Evolutionary conservation across 352 stramenopile genomes (phyloP).

Genomic region (Phytophthora constricta): DNA sequence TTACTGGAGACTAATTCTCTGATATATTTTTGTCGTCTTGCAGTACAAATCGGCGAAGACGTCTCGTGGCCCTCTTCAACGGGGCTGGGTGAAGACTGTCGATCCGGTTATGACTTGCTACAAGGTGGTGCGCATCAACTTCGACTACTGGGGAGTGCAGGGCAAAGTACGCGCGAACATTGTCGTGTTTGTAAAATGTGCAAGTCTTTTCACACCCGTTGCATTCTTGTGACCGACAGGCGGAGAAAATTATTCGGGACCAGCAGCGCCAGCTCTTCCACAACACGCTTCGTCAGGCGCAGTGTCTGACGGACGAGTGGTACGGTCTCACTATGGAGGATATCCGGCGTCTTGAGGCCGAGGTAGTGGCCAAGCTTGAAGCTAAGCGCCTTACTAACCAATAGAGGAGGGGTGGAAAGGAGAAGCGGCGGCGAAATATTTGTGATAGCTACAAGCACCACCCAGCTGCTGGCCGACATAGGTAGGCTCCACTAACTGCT

Average conservation of each 20-base stretch:
- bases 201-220: background rate
- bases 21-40: background rate
- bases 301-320: conserved; percentile 86
- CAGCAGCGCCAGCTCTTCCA: conserved; percentile 88
- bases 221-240: conserved; percentile 29
- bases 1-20: background rate
- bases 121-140: conserved; percentile 89
- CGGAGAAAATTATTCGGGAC: conserved; percentile 84
- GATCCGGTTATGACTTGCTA: conserved; percentile 88
- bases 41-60: conserved; percentile 82
- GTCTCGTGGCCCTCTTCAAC: conserved; percentile 65
- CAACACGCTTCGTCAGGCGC: conserved; percentile 68
- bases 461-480: too few species aligned
- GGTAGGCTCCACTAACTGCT: too few species aligned
- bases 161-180: conserved; percentile 48
- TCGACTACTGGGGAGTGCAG: conserved; percentile 89
- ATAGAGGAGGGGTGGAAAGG: conserved; percentile 35
- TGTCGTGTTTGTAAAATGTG: background rate
- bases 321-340: conserved; percentile 85
- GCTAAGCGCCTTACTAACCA: conserved; percentile 68
- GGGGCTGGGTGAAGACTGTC: conserved; percentile 73
- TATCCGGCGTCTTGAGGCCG: conserved; percentile 80
- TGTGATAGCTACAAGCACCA: too few species aligned
- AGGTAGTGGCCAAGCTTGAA: conserved; percentile 78
- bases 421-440: too few species aligned